These are phyloP conservation scores for Diaporthe amygdali DNA, from an alignment of 2,329 filamentous ascomycete genomes.

Conservation along the genomic window DNA sequence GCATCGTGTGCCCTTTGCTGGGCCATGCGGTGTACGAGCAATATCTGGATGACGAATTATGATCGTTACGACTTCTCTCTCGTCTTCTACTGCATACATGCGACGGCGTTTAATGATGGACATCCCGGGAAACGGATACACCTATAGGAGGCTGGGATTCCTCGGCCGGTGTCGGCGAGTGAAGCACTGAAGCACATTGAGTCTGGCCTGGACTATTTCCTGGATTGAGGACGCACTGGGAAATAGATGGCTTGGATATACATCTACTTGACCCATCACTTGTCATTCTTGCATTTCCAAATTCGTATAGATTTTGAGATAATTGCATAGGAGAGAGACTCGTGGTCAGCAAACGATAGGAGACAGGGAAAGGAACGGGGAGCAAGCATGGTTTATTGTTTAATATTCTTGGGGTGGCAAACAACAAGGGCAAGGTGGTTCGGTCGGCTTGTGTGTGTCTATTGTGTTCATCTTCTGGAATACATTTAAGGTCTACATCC, in stretches of 20 bases:
- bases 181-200: not conserved
- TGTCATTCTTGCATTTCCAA: not conserved
- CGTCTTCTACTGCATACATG: conserved; percentile 25
- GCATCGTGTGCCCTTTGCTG: not conserved
- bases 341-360: not conserved
- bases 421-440: not conserved
- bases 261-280: not conserved
- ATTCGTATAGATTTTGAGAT: conserved; percentile 5
- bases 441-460: not conserved
- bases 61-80: conserved; percentile 26
- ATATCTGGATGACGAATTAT: conserved; percentile 25
- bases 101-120: conserved; percentile 19
- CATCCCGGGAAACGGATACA: not conserved
- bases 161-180: not conserved
- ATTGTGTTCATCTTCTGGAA: conserved; percentile 19
- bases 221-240: not conserved
- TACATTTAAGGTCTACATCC: conserved; percentile 24
- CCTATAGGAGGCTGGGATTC: not conserved
- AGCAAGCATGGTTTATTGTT: conserved; percentile 24
- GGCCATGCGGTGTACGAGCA: conserved; percentile 6
- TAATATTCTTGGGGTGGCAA: conserved; percentile 22
- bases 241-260: not conserved
- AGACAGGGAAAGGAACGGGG: not conserved
- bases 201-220: not conserved
- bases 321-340: not conserved